Evolutionary conservation across 257 asterid species (phyloP), one percentile per base, ranked within the genome.

Genomic region (Ophiorrhiza pumila): DNA sequence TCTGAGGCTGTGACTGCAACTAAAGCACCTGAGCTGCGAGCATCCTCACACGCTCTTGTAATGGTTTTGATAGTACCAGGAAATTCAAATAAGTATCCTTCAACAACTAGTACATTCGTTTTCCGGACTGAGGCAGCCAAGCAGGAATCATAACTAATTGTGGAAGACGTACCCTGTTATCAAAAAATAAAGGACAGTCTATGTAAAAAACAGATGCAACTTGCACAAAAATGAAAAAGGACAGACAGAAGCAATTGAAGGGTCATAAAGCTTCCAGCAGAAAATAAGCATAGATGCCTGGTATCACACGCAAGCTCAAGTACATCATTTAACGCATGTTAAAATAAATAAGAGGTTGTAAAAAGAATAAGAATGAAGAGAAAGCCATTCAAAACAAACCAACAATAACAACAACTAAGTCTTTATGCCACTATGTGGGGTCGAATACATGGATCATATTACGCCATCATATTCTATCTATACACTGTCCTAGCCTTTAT

Each of bases 1-100:
- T 94, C 98, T 20, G 99, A 94, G 20, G 99, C 99, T 29, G 99
- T 87, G 77, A 94, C 86, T 77, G 99, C 99, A 80, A 94, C 91
- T 69, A 94, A 84, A 82, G 99, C 92, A 72, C 99, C 98, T 49
- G 84, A 78, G 76, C 85, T 86, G 72, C 86, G 95, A 64, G 99
- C 99, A 82, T 88, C 91, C 84, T 90, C 85, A 43, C 99, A 94
- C 15, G 95, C 96, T 92, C 82, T 84, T 25, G 86, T 81, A 75
- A 94, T 94, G 53, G 98, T 87, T 84, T 80, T 85, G 71, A 94
- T 90, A 52, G 98, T 95, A 84, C 92, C 96, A 20, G 96, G 96
- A 77, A 95, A 84, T 83, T 95, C 99, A 80, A 95, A 92, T 74
- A 95, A 81, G 82, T 95, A 95, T 71, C 99, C 99, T 83, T 95